Percentiles rank a stretch among this genome's conserved stretches.
Evolutionary conservation across 805 yeast species (phyloP).

Genomic region (Lipomyces spencermartinsiae): DNA sequence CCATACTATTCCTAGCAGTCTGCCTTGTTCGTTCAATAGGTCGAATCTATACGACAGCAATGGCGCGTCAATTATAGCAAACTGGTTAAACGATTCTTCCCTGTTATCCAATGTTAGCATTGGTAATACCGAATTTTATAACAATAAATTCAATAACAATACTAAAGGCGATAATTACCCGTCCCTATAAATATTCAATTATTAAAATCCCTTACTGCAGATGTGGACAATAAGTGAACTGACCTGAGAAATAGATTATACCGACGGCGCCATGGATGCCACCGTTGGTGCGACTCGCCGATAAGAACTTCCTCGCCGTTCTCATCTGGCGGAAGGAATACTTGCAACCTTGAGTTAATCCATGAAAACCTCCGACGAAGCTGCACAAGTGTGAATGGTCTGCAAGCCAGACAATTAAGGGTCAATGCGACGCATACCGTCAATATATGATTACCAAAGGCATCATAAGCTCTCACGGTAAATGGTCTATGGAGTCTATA

Average conservation of each 20-base stretch:
- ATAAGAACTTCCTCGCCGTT: constrained; percentile 57
- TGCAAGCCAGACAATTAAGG: neutral
- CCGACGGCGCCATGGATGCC: constrained; percentile 93
- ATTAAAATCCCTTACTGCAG: neutral
- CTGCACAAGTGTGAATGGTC: neutral
- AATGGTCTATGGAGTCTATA: constrained; percentile 84
- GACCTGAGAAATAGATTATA: constrained; percentile 70
- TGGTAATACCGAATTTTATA: neutral
- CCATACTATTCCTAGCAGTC: constrained; percentile 76
- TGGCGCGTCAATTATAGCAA: constrained; percentile 86
- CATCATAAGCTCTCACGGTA: constrained; percentile 48
- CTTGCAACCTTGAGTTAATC: constrained; percentile 86
- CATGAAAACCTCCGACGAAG: constrained; percentile 84
- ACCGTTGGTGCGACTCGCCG: constrained; percentile 89
- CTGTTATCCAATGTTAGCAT: neutral
- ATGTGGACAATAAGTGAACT: constrained; percentile 35
- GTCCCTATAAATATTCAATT: neutral
- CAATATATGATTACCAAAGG: constrained; percentile 46
- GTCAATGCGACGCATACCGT: constrained; percentile 37
- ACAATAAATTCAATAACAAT: neutral
- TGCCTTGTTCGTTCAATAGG: constrained; percentile 62
- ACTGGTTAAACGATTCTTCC: constrained; percentile 61
- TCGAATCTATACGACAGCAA: constrained; percentile 88
- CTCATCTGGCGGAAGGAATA: constrained; percentile 58
- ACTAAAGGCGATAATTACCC: neutral